Evolutionary conservation across 2,329 filamentous ascomycete species (phyloP).

Genomic region (Pseudogymnoascus sp.): DNA sequence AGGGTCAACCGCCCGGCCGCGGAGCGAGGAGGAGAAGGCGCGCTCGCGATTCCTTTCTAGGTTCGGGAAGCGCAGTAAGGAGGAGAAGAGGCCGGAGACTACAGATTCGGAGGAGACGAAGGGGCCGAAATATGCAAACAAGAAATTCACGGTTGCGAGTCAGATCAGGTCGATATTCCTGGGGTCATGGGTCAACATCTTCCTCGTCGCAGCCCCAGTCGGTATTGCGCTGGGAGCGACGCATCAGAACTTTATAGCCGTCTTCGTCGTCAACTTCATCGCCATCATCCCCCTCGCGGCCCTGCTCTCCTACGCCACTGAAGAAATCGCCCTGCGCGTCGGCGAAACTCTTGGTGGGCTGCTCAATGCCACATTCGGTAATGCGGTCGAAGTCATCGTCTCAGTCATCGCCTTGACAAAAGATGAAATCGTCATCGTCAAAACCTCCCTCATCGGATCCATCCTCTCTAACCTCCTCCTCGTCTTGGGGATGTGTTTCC

Average conservation of each 20-base stretch:
- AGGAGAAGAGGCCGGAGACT: neutral
- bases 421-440: conserved; percentile 64
- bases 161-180: conserved; percentile 69
- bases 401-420: conserved; percentile 74
- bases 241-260: conserved; percentile 46
- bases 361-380: conserved; percentile 83
- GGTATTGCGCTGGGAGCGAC: conserved; percentile 63
- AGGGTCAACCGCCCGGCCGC: neutral
- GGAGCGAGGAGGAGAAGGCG: conserved; percentile 15
- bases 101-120: conserved; percentile 20
- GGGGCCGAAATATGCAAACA: conserved; percentile 32
- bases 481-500: conserved; percentile 88
- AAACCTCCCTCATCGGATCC: conserved; percentile 84
- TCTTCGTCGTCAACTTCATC: conserved; percentile 88
- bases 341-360: conserved; percentile 84
- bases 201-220: conserved; percentile 68
- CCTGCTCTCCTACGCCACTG: conserved; percentile 79
- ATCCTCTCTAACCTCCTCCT: conserved; percentile 86
- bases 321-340: conserved; percentile 73
- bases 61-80: conserved; percentile 16
- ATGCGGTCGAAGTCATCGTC: conserved; percentile 83
- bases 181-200: conserved; percentile 77
- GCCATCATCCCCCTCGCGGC: conserved; percentile 86
- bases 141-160: conserved; percentile 47
- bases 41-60: conserved; percentile 17